Evolutionary conservation across 164 flowering plant genomes (phyloP).

Genomic region (Liriodendron chinense): DNA sequence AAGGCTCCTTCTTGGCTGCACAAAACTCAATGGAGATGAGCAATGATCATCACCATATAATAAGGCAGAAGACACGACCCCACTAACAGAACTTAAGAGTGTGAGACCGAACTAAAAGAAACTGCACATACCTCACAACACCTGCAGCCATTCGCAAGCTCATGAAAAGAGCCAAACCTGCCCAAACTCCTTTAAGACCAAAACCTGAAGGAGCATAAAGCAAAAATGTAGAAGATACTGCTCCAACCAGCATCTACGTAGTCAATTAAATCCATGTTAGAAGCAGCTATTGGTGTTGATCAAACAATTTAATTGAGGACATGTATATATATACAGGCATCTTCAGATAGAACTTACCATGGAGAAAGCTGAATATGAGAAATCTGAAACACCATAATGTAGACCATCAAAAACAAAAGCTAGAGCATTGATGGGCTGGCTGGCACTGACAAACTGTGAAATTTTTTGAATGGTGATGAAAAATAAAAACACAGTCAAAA

Average conservation of each 20-base stretch:
- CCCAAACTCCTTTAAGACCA: conserved; percentile 92
- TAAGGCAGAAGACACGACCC: background rate
- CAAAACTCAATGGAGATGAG: background rate
- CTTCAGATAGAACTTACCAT: conserved; percentile 47
- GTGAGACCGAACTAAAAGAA: background rate
- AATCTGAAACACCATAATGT: conserved; percentile 91
- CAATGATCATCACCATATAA: background rate
- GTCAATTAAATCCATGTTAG: conserved; percentile 6
- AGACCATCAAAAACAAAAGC: conserved; percentile 94
- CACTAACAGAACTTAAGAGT: background rate
- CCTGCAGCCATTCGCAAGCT: conserved; percentile 75
- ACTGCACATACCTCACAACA: conserved; percentile 51
- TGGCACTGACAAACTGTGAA: conserved; percentile 81
- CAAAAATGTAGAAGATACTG: conserved; percentile 69
- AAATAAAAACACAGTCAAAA: background rate
- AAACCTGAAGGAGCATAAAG: conserved; percentile 53
- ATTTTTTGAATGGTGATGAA: background rate
- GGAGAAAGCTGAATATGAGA: conserved; percentile 74
- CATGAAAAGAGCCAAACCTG: conserved; percentile 84
- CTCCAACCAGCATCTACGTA: conserved; percentile 65
- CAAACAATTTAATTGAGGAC: background rate
- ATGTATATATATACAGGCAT: background rate
- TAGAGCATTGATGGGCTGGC: conserved; percentile 83
- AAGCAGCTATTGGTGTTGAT: no score
- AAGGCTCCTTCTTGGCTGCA: background rate